A percentile compares a stretch with the other conserved stretches of the same genome.
Evolutionary conservation across 2,329 filamentous ascomycete genomes (phyloP).

Genomic region (Diaporthe nobilis): DNA sequence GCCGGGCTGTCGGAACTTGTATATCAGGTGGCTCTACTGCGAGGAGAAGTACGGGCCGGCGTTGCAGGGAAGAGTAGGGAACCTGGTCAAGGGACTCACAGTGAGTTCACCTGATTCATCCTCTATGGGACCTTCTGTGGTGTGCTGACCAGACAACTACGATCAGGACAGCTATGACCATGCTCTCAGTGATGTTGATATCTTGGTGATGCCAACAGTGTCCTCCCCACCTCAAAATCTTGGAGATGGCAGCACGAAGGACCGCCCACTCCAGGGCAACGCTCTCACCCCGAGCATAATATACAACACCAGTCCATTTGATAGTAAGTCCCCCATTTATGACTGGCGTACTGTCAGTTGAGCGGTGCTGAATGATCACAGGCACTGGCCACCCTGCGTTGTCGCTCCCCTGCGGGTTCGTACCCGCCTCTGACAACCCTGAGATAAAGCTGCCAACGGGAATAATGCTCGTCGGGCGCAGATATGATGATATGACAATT

Average conservation of each 20-base stretch:
- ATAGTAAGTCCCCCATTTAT: conserved; percentile 19
- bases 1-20: conserved; percentile 25
- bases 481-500: conserved; percentile 35
- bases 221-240: conserved; percentile 52
- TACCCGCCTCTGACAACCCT: conserved; percentile 26
- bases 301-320: conserved; percentile 39
- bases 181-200: conserved; percentile 60
- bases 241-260: conserved; percentile 19
- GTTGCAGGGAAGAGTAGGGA: conserved; percentile 33
- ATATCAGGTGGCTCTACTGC: conserved; percentile 38
- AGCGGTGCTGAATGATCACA: conserved; percentile 18
- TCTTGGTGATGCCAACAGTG: conserved; percentile 63
- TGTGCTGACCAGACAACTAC: background rate
- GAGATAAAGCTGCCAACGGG: conserved; percentile 34
- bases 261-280: conserved; percentile 5
- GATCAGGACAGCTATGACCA: conserved; percentile 59
- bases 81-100: conserved; percentile 34
- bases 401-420: conserved; percentile 37
- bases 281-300: conserved; percentile 6
- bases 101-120: conserved; percentile 3
- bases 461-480: conserved; percentile 34
- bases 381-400: conserved; percentile 37
- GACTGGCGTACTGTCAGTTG: too few relatives aligned
- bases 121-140: too few relatives aligned
- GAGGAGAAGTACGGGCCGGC: conserved; percentile 37